phyloP scores from a whole-genome alignment of 495 filamentous ascomycete species.

The Aspergillus cavernicola region DNA sequence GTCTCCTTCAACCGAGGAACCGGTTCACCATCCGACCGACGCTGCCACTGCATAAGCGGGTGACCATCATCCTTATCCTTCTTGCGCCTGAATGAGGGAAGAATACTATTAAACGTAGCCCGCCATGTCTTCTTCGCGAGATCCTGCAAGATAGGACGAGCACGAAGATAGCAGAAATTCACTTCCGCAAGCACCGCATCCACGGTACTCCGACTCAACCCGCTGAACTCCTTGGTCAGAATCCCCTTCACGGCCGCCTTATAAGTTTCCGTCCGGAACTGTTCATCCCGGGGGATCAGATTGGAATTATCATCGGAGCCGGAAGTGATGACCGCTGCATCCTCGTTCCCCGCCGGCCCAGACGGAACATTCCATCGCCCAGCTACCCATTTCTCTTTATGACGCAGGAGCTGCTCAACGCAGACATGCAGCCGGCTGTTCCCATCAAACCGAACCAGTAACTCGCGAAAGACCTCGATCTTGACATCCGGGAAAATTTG shows the following conservation, averaged over 20 bases:
- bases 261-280: conserved; percentile 71
- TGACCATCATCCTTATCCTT: conserved; percentile 53
- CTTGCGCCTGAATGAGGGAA: conserved; percentile 64
- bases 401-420: conserved; percentile 77
- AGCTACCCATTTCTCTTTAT: conserved; percentile 68
- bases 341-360: conserved; percentile 19
- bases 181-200: conserved; percentile 85
- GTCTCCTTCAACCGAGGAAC: conserved; percentile 65
- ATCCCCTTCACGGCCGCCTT: conserved; percentile 61
- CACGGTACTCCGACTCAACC: conserved; percentile 72
- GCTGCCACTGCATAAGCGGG: conserved; percentile 63
- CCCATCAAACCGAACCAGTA: conserved; percentile 75
- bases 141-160: conserved; percentile 68
- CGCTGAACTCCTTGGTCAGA: conserved; percentile 76
- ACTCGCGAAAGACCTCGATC: conserved; percentile 87
- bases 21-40: conserved; percentile 40
- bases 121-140: conserved; percentile 82
- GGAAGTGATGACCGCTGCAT: conserved; percentile 20
- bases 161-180: conserved; percentile 82
- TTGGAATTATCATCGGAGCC: conserved; percentile 9
- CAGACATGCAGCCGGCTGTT: conserved; percentile 81
- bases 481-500: conserved; percentile 83
- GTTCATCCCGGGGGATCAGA: conserved; percentile 61
- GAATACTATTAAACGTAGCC: conserved; percentile 69
- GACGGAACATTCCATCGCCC: conserved; percentile 62